These are phyloP conservation scores for Pulveroboletus frians DNA, from an alignment of 768 basidiomycete genomes.

Conservation along the genomic window DNA sequence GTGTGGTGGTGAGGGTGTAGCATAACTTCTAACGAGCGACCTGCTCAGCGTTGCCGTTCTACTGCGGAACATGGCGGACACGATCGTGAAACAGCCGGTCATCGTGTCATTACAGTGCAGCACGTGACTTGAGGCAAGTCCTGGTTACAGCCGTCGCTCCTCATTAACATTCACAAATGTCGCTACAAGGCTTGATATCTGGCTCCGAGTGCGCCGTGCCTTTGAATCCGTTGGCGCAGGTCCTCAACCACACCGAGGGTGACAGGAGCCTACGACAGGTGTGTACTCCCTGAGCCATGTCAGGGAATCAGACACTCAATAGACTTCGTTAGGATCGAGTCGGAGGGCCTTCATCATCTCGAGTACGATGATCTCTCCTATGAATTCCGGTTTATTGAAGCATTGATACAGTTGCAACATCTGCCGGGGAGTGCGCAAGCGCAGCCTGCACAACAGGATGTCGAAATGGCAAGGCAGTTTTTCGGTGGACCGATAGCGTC, in stretches of 20 bases:
- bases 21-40: constrained; percentile 40
- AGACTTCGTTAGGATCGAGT: constrained; percentile 55
- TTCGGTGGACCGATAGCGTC: constrained; percentile 48
- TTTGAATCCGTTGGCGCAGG: constrained; percentile 82
- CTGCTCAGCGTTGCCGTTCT: constrained; percentile 27
- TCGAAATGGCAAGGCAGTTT: constrained; percentile 74
- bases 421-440: constrained; percentile 55
- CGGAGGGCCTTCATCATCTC: constrained; percentile 65
- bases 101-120: too few relatives aligned
- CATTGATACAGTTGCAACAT: constrained; percentile 56
- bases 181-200: constrained; percentile 74
- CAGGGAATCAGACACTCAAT: background rate
- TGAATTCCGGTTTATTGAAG: background rate
- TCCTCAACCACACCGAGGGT: constrained; percentile 84
- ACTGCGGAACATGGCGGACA: constrained; percentile 16
- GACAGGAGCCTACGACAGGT: constrained; percentile 89
- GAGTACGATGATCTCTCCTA: constrained; percentile 38
- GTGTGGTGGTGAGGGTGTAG: constrained; percentile 58
- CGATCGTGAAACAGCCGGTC: background rate
- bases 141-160: background rate
- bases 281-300: constrained; percentile 12
- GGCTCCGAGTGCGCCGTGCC: constrained; percentile 85
- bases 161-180: constrained; percentile 40
- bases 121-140: constrained; percentile 15
- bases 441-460: constrained; percentile 57